A percentile compares a stretch with the other conserved stretches of the same genome.
These are phyloP conservation scores for Fusarium sp. DNA, from an alignment of 2,329 filamentous ascomycete species.

Conservation along the genomic window DNA sequence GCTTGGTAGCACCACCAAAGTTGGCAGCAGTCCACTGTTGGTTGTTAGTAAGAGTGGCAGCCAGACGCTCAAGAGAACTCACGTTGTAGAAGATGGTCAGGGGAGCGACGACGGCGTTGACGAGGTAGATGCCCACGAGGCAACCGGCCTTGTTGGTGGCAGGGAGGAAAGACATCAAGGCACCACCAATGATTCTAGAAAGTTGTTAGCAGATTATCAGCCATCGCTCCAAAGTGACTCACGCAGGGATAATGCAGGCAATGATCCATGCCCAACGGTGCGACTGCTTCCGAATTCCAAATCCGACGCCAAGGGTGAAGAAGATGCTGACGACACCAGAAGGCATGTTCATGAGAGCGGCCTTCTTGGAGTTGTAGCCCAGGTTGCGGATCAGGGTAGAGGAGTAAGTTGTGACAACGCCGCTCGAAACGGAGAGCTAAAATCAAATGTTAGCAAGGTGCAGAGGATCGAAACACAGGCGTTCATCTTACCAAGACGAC, in stretches of 20 bases:
- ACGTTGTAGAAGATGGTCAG: slow-evolving; percentile 59
- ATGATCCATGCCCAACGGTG: slow-evolving; percentile 63
- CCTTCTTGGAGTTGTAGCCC: slow-evolving; percentile 55
- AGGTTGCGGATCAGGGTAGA: slow-evolving; percentile 62
- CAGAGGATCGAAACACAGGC: neutral
- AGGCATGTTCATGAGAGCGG: slow-evolving; percentile 66
- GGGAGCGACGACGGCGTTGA: slow-evolving; percentile 60
- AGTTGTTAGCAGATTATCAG: neutral
- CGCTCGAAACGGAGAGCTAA: slow-evolving; percentile 61
- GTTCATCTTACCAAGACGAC: slow-evolving; percentile 56
- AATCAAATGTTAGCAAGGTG: neutral
- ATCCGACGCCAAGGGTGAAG: slow-evolving; percentile 60
- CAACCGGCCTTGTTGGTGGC: slow-evolving; percentile 57
- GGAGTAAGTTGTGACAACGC: slow-evolving; percentile 66
- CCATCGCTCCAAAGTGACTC: slow-evolving; percentile 15
- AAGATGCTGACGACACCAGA: slow-evolving; percentile 64
- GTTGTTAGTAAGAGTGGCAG: neutral
- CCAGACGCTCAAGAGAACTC: slow-evolving; percentile 12
- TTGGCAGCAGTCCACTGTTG: slow-evolving; percentile 60
- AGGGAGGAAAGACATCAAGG: slow-evolving; percentile 64
- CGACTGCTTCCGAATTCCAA: slow-evolving; percentile 57
- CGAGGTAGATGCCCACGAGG: slow-evolving; percentile 61
- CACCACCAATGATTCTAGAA: slow-evolving; percentile 58
- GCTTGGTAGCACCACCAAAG: slow-evolving; percentile 63
- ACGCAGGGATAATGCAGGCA: slow-evolving; percentile 60